These are phyloP conservation scores for Fraxinus cuspidata DNA, from an alignment of 257 asterid species.

Conservation along the genomic window DNA sequence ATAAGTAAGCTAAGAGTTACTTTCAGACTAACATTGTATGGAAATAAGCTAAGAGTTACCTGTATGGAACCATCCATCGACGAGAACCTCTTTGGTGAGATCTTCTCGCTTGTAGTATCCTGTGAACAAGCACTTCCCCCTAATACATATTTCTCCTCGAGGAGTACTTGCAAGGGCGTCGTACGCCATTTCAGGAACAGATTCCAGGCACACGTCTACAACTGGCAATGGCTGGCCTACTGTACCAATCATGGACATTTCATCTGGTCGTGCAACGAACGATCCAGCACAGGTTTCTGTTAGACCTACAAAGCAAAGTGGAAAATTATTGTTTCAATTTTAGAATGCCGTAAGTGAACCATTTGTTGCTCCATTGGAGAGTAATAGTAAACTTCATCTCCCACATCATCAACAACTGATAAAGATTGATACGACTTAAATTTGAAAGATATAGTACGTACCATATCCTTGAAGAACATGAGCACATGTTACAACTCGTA, in stretches of 20 bases:
- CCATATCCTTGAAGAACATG: constrained; percentile 88
- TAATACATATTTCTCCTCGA: constrained; percentile 78
- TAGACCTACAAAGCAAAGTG: constrained; percentile 53
- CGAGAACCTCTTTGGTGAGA: constrained; percentile 70
- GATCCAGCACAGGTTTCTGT: constrained; percentile 92
- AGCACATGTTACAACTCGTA: constrained; percentile 83
- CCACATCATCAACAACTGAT: no score
- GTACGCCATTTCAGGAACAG: constrained; percentile 83
- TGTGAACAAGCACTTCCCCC: constrained; percentile 77
- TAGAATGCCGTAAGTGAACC: no score
- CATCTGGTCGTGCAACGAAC: constrained; percentile 76
- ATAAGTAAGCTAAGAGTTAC: not conserved
- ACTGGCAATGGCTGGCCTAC: constrained; percentile 84
- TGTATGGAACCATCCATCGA: constrained; percentile 83
- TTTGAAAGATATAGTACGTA: constrained; percentile 14
- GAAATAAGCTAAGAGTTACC: constrained; percentile 15
- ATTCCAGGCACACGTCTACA: constrained; percentile 70
- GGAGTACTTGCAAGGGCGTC: constrained; percentile 69
- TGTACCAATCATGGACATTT: constrained; percentile 65
- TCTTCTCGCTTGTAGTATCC: constrained; percentile 80
- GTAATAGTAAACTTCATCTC: no score
- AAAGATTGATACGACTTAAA: not conserved
- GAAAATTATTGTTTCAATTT: not conserved
- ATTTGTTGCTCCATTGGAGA: no score
- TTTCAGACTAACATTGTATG: no score